Evolutionary conservation across 257 asterid species (phyloP).

Genomic region (Catharanthus roseus): DNA sequence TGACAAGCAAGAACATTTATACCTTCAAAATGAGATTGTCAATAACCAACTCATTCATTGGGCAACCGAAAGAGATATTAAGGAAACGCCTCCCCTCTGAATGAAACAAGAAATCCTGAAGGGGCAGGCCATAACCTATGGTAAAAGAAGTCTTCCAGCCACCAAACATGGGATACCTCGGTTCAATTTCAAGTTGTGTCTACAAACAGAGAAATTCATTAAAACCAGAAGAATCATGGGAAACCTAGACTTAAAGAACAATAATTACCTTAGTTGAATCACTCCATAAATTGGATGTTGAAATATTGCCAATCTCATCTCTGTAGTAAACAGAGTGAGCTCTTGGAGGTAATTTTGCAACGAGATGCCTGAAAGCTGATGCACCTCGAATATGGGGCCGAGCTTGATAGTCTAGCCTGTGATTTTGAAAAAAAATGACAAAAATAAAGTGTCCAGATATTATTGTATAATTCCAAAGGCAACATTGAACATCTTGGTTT

Average conservation of each 20-base stretch:
- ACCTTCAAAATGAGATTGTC: slow-evolving; percentile 89
- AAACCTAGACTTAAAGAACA: slow-evolving; percentile 14
- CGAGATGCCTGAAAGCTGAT: slow-evolving; percentile 60
- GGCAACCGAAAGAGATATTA: slow-evolving; percentile 71
- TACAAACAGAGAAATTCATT: slow-evolving; percentile 33
- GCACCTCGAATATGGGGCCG: slow-evolving; percentile 81
- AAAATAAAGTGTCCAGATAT: background rate
- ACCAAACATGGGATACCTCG: slow-evolving; percentile 96
- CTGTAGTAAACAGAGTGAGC: slow-evolving; percentile 95
- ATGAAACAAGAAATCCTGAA: slow-evolving; percentile 76
- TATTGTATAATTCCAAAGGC: background rate
- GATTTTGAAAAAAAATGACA: slow-evolving; percentile 10
- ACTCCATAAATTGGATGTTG: slow-evolving; percentile 79
- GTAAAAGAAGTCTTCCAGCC: slow-evolving; percentile 98
- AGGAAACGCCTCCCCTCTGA: slow-evolving; percentile 77
- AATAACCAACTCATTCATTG: slow-evolving; percentile 71
- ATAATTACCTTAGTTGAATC: slow-evolving; percentile 64
- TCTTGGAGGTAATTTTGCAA: slow-evolving; percentile 80
- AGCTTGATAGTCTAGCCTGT: slow-evolving; percentile 84
- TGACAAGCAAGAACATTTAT: slow-evolving; percentile 15
- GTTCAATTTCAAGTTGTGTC: slow-evolving; percentile 92
- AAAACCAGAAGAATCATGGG: slow-evolving; percentile 17
- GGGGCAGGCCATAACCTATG: slow-evolving; percentile 91
- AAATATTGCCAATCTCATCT: slow-evolving; percentile 94
- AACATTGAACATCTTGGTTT: background rate